Base-by-base conservation (phyloP, 768 basidiomycete genomes). In the Lactarius trivialis region DNA sequence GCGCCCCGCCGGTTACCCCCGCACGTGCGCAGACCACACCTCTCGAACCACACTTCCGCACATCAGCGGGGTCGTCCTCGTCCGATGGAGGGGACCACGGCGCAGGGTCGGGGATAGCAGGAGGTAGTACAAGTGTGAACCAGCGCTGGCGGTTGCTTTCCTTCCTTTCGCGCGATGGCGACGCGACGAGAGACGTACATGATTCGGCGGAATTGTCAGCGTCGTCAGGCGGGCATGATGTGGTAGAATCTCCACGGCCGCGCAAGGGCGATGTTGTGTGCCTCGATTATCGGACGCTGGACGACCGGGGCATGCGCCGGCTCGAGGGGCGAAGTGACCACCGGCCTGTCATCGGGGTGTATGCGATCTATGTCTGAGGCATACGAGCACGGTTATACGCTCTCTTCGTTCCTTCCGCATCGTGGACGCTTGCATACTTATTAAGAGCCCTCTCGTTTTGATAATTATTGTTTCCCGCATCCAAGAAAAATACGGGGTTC, bases 321-420 rank as follows among this genome's bases (percentile, higher is more conserved):
- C 72, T 95, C 58, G 86, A 89, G 71, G 91, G 88, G 17, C 80
- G 86, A 48, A 89, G 87, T 66, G 91, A 94, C 71, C 91, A 94
- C 70, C 76, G 91, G 39, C 91, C 91, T 0, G 91, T 93, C n/a
- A 83, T 91, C 63, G 89, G 89, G 59, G 81, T 82, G 26, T 93
- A 89, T 70, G 82, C 82, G 45, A 77, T 89, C 55, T 90, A 87
- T 73, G 66, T 89, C 51, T 76, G 53, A 61, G 48, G 17, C 45
- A 48, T 48, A 32, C n/a, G 39, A 24, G 21, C 43, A 11, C 14
- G 7, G 28, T 49, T 55, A 63, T 50, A 58, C 33, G 34, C 37
- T 55, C 55, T 26, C 26, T 53, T 62, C 59, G 54, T 30, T 53
- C 50, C 32, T 45, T 60, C 12, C 7, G 21, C 50, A 49, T 43